Conservation (phyloP, 2,329 filamentous ascomycete genomes). For the Pseudocercospora pini-densiflorae region DNA sequence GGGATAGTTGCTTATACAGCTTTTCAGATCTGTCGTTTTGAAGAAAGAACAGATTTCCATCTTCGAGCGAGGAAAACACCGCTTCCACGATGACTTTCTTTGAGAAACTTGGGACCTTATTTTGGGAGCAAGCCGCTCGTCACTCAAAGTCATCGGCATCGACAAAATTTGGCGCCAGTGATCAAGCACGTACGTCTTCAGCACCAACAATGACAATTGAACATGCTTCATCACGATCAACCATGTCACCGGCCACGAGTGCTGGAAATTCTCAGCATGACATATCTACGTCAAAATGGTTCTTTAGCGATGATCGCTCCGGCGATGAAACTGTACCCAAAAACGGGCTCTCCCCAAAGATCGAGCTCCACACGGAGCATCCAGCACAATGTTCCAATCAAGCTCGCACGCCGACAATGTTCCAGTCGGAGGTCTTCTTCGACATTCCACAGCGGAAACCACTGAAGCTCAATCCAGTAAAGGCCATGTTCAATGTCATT, state of each 20-base stretch:
- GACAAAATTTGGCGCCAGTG: not conserved
- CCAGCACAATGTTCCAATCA: not conserved
- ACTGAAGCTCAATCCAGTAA: constrained; percentile 1
- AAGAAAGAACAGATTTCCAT: no score
- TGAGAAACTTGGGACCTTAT: not conserved
- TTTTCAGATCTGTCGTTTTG: no score
- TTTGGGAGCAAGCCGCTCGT: not conserved
- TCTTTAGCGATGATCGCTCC: not conserved
- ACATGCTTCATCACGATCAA: not conserved
- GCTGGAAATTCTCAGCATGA: not conserved
- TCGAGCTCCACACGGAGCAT: not conserved
- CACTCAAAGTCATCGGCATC: not conserved
- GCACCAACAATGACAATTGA: not conserved
- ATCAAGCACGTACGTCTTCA: not conserved
- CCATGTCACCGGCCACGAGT: not conserved
- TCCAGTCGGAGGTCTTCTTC: not conserved
- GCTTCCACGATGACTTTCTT: not conserved
- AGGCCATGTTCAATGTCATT: not conserved
- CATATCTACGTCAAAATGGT: not conserved
- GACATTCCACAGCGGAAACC: constrained; percentile 1
- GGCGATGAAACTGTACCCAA: not conserved
- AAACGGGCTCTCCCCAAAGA: not conserved
- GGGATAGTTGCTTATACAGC: no score
- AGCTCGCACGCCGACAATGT: not conserved
- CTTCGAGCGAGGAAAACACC: no score